phyloP scores from a whole-genome alignment of 2,329 filamentous ascomycete genomes.

The Coniochaeta hoffmannii region DNA sequence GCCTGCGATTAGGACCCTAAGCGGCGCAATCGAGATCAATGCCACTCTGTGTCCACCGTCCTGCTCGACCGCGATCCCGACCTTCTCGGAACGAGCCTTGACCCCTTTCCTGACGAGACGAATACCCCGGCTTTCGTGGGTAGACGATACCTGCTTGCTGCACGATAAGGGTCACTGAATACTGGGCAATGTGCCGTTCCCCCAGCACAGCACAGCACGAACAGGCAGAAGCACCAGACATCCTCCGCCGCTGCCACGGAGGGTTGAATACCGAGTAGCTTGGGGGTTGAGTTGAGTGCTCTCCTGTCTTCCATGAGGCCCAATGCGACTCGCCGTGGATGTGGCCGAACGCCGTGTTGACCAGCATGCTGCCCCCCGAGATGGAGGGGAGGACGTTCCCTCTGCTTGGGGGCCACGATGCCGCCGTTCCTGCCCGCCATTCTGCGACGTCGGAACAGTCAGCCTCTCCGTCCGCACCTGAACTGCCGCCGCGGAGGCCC shows the following conservation, averaged over 20 bases:
- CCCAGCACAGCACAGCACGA: too few species aligned
- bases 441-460: conserved; percentile 10
- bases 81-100: neutral
- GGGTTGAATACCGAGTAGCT: too few species aligned
- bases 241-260: too few species aligned
- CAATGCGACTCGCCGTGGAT: conserved; percentile 5
- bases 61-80: neutral
- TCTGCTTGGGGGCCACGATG: conserved; percentile 16
- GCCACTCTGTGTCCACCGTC: neutral
- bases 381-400: conserved; percentile 21
- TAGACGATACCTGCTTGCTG: neutral
- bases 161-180: too few species aligned
- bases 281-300: too few species aligned
- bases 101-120: neutral
- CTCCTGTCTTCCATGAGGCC: neutral
- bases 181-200: too few species aligned
- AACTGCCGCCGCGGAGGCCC: conserved; percentile 15
- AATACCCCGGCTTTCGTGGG: neutral
- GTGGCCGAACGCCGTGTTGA: conserved; percentile 8
- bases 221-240: neutral
- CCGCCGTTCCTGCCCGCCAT: conserved; percentile 9
- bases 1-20: neutral
- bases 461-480: conserved; percentile 6
- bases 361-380: conserved; percentile 12
- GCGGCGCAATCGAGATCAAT: neutral